Conservation (phyloP, 129 eudicot species). For the Deinandra increscens region DNA sequence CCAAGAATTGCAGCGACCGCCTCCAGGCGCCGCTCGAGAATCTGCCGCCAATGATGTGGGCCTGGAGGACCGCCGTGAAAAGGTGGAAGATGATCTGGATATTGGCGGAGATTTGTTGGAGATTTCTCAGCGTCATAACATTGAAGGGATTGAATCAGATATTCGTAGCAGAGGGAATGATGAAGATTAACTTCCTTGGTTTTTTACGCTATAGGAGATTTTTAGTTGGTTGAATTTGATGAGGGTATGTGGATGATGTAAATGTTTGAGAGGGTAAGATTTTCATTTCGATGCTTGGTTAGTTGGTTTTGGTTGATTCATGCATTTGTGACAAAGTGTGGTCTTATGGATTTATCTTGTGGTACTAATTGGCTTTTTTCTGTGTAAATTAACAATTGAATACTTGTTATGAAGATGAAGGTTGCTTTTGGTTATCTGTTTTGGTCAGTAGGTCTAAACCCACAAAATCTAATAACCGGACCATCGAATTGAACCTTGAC, state of each 20-base stretch:
- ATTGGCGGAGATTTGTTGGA: conserved; percentile 70
- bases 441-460: too few relatives aligned
- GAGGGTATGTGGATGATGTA: conserved; percentile 42
- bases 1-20: conserved; percentile 37
- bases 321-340: conserved; percentile 21
- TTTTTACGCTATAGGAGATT: conserved; percentile 19
- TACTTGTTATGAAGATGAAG: conserved; percentile 3
- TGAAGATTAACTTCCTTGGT: conserved; percentile 35
- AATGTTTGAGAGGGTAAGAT: conserved; percentile 19
- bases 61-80: conserved; percentile 47
- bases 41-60: conserved; percentile 33
- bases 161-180: conserved; percentile 59
- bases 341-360: conserved; percentile 22
- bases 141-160: conserved; percentile 64
- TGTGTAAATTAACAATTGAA: conserved; percentile 22
- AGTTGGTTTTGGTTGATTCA: conserved; percentile 14
- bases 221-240: conserved; percentile 46
- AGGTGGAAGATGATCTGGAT: conserved; percentile 72
- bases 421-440: neutral
- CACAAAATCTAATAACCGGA: too few relatives aligned
- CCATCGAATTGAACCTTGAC: too few relatives aligned
- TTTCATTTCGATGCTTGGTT: conserved; percentile 15
- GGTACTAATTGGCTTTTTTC: neutral
- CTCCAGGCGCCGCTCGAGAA: conserved; percentile 33
- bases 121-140: conserved; percentile 73